Conservation (phyloP, 1,284 basidiomycete species). For the Phellopilus nigrolimitatus region DNA sequence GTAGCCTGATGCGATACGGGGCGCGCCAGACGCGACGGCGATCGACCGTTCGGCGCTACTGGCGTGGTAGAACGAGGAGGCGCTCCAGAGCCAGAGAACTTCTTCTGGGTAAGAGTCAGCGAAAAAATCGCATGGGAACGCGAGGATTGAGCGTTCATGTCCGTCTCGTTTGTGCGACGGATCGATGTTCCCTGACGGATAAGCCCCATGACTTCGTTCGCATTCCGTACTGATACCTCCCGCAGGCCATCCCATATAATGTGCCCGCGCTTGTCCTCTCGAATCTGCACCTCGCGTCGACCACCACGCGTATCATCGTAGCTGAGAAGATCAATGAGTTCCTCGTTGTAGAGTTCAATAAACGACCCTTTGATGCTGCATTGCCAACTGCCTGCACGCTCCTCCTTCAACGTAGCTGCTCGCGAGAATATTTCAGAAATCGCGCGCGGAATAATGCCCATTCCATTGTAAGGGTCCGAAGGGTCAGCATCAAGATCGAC, state of each 20-base stretch:
- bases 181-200: constrained; percentile 85
- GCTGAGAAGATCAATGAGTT: constrained; percentile 85
- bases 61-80: constrained; percentile 74
- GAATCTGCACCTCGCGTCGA: constrained; percentile 86
- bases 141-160: constrained; percentile 98
- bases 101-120: constrained; percentile 87
- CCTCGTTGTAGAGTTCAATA: constrained; percentile 98
- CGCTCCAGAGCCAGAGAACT: constrained; percentile 59
- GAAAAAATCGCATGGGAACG: constrained; percentile 99
- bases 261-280: constrained; percentile 93
- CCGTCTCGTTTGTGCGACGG: constrained; percentile 93
- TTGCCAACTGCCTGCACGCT: constrained; percentile 67
- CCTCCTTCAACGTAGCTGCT: constrained; percentile 71
- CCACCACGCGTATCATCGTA: constrained; percentile 59
- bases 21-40: constrained; percentile 71
- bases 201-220: constrained; percentile 89
- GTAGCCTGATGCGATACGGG: constrained; percentile 65
- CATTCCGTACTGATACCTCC: constrained; percentile 82
- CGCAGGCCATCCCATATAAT: constrained; percentile 97
- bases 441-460: constrained; percentile 95
- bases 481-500: constrained; percentile 81
- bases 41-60: constrained; percentile 62
- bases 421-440: constrained; percentile 87
- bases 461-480: constrained; percentile 65
- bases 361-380: constrained; percentile 82